A percentile compares a stretch with the other conserved stretches of the same genome.
These are phyloP conservation scores for Trametes hirsuta DNA, from an alignment of 1,284 basidiomycete genomes.

Conservation along the genomic window DNA sequence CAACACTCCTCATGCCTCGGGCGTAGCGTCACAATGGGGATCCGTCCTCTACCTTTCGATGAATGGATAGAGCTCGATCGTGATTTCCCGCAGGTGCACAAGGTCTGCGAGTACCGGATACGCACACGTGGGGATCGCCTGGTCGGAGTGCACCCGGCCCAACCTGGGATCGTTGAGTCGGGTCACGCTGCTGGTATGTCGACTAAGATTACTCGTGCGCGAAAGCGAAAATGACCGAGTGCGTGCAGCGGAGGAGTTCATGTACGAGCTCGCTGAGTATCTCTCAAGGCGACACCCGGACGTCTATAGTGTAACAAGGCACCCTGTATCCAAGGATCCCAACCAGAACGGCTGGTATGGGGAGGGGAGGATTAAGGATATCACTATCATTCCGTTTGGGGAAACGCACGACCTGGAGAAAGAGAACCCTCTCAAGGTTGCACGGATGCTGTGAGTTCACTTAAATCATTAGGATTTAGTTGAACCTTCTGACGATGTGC, in stretches of 20 bases:
- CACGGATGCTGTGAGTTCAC: slow-evolving; percentile 54
- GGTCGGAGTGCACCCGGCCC: slow-evolving; percentile 42
- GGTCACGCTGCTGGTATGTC: slow-evolving; percentile 55
- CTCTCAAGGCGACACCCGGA: slow-evolving; percentile 64
- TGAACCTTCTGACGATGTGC: not conserved
- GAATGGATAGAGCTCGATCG: slow-evolving; percentile 75
- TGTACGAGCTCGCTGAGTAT: slow-evolving; percentile 69
- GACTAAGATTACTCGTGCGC: not conserved
- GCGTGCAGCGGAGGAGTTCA: slow-evolving; percentile 57
- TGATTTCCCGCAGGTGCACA: slow-evolving; percentile 54
- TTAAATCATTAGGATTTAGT: too few relatives aligned
- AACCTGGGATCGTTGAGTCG: slow-evolving; percentile 50
- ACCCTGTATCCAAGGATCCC: slow-evolving; percentile 28
- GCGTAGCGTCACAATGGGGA: slow-evolving; percentile 72
- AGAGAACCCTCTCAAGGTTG: slow-evolving; percentile 64
- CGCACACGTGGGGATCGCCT: slow-evolving; percentile 50
- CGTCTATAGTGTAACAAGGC: slow-evolving; percentile 55
- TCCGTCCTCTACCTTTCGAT: slow-evolving; percentile 65
- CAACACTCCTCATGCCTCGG: too few relatives aligned
- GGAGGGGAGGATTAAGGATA: slow-evolving; percentile 50
- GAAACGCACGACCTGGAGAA: slow-evolving; percentile 53
- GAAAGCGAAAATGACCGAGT: not conserved
- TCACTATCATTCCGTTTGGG: slow-evolving; percentile 56
- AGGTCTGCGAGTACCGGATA: slow-evolving; percentile 57
- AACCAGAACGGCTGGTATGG: slow-evolving; percentile 53